Evolutionary conservation across 768 basidiomycete genomes (phyloP), one percentile per base, ranked within the genome.

Genomic region (Chlorophyllum brunneum): DNA sequence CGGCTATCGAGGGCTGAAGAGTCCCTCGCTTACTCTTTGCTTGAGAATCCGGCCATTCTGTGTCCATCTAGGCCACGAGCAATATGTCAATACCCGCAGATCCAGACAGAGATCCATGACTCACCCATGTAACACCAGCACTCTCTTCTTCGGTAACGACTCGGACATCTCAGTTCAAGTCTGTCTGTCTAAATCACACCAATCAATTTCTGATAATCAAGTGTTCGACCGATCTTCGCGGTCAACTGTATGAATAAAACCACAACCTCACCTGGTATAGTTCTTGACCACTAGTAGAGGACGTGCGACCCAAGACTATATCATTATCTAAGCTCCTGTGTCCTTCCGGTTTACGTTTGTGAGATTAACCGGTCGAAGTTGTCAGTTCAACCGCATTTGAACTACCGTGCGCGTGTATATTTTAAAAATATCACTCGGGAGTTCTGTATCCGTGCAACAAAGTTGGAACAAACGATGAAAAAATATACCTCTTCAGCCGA

Each of bases 81-180:
- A n/a, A n/a, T n/a, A n/a, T n/a, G n/a, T 27, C 27, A 42, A 15
- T 11, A 42, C 7, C 31, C n/a, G 13, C 5, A 42, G 9, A 20
- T 15, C 31, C 42, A 20, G 23, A 10, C 11, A 24, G 20, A 8
- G 15, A 36, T 9, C n/a, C 16, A 11, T 16, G 22, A 33, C 41
- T 51, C 41, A 51, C 51, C 51, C 51, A 44, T 52, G 51, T 24
- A 52, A 29, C 15, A 52, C 33, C 9, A 52, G 34, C n/a, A 52
- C 51, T 44, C 42, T 43, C 42, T 44, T 52, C 33, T 27, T 52
- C 20, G 41, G 34, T 5, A 31, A 5, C 10, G 36, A 27, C 36
- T 18, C 26, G 15, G 48, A 26, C 26, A 37, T 42, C 39, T 40
- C 39, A 24, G 9, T 42, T n/a, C 23, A 42, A 26, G 15, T n/a